Evolutionary conservation across 2,329 filamentous ascomycete species (phyloP), one percentile per base, ranked within the genome.

Genomic region (Cercospora citrullina): DNA sequence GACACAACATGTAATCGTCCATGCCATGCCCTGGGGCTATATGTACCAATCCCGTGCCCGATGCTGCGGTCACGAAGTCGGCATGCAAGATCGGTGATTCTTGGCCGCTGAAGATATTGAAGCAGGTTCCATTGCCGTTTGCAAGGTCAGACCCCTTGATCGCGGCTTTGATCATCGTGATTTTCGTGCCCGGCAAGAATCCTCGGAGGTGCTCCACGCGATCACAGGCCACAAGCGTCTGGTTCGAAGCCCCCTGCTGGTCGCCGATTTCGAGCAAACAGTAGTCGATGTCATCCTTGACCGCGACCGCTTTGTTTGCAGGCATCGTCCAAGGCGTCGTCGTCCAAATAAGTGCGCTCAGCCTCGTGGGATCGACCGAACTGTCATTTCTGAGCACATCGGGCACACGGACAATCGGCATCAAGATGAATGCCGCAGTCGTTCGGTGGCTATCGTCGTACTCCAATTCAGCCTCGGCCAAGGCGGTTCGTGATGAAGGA

Each of bases 261-360:
- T 45, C 36, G 23, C 14, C 18, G 12, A 71, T 48, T 31, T 74
- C 66, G 28, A 75, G 63, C 28, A 75, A 51, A 4, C 84, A 84
- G 77, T 98, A 99, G 53, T 88, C 83, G 69, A 98, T 81, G 45
- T 91, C 88, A 6, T 87, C 82, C 74, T 93, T 89, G 39, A 98
- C 86, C 2, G 93, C 94, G 77, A 99, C 93, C 0, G 92, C 94
- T 76, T 88, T 89, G 78, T 99, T 99, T 1, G 94, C 94, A 0
- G 95, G 94, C 5, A 99, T 83, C 0, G 95, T 99, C 95, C 95
- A 99, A 0, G 95, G 95, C 0, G 95, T 99, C 0, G 95, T 99
- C 1, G 95, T 99, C 95, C 95, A 99, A 62, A 98, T 92, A n/a
- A 95, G 86, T n/a, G 91, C 92, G 77, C 86, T 90, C 10, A 97